Evolutionary conservation across 192 early-diverging fungal genomes (phyloP), one percentile per base, ranked within the genome.

Genomic region (Podila clonocystis): DNA sequence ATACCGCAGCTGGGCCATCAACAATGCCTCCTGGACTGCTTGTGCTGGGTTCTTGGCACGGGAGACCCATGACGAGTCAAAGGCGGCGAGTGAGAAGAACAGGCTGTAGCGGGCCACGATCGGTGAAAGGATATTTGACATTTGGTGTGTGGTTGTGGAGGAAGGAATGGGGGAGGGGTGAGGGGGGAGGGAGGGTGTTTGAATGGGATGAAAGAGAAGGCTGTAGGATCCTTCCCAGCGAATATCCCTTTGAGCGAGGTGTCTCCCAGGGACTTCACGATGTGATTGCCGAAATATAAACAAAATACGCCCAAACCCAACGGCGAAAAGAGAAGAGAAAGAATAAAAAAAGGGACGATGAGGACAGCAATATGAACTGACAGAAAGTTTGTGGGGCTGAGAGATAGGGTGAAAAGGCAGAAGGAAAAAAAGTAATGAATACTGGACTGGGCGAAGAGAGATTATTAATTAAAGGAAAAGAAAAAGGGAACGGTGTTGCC

Each of bases 71-170:
- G 76, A 80, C 28, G 76, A 73, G 64, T 80, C 76, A 48, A 71
- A 72, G 29, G 68, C 50, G 30, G 38, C 76, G 5, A 80, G 45
- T 2, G 70, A 68, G 58, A 72, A 80, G 45, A 80, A 80, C 38
- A 80, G 70, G 70, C 76, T 72, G 76, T 80, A 80, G 38, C 76
- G 76, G 45, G 70, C 69, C 36, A 72, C 65, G 20, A 80, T 67
- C 9, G 76, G 76, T 17, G 45, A 30, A 19, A 80, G 70, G 17
- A 80, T 41, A 61, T 80, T 80, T 57, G 76, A 80, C 76, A 80
- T 80, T 80, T 49, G 1, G 57, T 33, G 19, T 20, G 38, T 3
- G 22, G 22, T 24, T 12, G 41, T 11, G 67, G 50, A 57, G 11
- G 50, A 50, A 31, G 33, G 61, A 63, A 30, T 5, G n/a, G 31